These are phyloP conservation scores for Tothia fuscella DNA, from an alignment of 2,329 filamentous ascomycete species.

Conservation along the genomic window DNA sequence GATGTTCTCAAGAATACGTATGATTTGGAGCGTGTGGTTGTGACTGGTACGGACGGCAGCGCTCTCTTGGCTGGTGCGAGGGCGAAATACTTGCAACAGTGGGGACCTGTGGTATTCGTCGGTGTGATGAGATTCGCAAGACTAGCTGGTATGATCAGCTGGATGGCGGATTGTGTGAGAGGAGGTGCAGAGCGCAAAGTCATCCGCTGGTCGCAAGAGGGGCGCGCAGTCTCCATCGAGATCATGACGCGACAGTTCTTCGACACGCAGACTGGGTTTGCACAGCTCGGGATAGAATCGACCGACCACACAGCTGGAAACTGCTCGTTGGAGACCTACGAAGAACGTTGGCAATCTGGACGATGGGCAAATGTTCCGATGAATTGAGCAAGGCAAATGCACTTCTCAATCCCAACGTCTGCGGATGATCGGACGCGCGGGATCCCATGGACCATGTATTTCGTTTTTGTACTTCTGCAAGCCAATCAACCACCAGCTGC, in stretches of 20 bases:
- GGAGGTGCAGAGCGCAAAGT: conserved; percentile 15
- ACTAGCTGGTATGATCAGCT: conserved; percentile 21
- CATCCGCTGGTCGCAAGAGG: conserved; percentile 3
- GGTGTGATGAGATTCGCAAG: conserved; percentile 24
- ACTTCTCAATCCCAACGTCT: conserved; percentile 41
- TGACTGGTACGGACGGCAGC: conserved; percentile 21
- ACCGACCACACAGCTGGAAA: conserved; percentile 1
- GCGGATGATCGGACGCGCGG: conserved; percentile 76
- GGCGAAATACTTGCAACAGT: conserved; percentile 12
- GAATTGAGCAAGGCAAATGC: not conserved
- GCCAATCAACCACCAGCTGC: conserved; percentile 96
- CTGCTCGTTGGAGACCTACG: conserved; percentile 6
- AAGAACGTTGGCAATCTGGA: conserved; percentile 9
- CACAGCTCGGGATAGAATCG: not conserved
- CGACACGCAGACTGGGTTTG: not conserved
- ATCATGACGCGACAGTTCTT: not conserved
- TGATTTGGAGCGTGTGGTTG: conserved; percentile 21
- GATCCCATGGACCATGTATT: conserved; percentile 96
- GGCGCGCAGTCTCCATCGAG: conserved; percentile 2
- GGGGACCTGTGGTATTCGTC: conserved; percentile 26
- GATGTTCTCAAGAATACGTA: conserved; percentile 19
- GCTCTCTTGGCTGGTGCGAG: conserved; percentile 10
- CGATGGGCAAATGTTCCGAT: conserved; percentile 2
- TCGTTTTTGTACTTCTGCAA: conserved; percentile 99
- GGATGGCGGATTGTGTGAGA: conserved; percentile 19